These are phyloP conservation scores for Candida dajiaensis DNA, from an alignment of 805 yeast genomes.

Conservation along the genomic window DNA sequence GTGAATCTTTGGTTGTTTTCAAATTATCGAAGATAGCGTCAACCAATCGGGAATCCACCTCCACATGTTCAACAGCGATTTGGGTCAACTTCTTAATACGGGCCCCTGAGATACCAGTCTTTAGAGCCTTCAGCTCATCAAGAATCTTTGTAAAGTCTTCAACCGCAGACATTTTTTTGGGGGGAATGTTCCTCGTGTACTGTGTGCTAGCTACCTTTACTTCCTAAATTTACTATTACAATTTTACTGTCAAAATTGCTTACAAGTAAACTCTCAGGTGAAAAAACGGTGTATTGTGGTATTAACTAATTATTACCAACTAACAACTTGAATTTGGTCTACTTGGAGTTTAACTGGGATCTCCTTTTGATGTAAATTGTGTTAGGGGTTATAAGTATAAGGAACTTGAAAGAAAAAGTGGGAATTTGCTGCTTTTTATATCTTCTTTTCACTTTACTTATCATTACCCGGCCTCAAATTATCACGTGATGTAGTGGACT, in stretches of 20 bases:
- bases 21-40: slow-evolving; percentile 58
- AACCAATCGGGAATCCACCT: slow-evolving; percentile 48
- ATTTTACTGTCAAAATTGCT: slow-evolving; percentile 1
- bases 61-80: slow-evolving; percentile 64
- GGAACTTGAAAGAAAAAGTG: neutral
- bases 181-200: too few species aligned
- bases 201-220: neutral
- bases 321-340: neutral
- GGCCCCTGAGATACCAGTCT: slow-evolving; percentile 92
- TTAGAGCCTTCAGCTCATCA: slow-evolving; percentile 43
- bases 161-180: neutral
- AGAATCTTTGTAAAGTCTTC: slow-evolving; percentile 31
- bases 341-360: neutral
- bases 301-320: neutral
- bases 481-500: neutral
- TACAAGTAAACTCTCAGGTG: neutral
- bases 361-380: neutral
- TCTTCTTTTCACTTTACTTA: too few species aligned
- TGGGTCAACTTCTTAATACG: slow-evolving; percentile 85
- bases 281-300: neutral
- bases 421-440: neutral
- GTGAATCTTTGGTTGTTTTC: slow-evolving; percentile 67
- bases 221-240: neutral
- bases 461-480: neutral
- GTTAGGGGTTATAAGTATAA: too few species aligned